Conservation (phyloP, 2,329 filamentous ascomycete genomes). For the Aspergillus floridensis region DNA sequence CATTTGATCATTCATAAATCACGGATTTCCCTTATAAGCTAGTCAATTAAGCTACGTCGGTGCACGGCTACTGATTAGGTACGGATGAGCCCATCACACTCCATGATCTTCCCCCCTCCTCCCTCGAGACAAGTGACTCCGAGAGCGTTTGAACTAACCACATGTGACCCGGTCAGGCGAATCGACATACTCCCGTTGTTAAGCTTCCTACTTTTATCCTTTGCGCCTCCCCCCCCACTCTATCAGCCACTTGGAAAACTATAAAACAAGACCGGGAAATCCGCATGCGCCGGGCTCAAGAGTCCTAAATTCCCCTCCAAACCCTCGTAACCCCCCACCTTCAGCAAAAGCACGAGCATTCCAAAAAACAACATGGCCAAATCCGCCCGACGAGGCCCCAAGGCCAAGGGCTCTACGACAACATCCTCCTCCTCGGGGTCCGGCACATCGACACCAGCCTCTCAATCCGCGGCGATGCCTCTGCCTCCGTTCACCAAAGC, state of each 20-base stretch:
- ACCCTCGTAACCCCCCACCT: not conserved
- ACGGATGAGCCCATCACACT: not conserved
- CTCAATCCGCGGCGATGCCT: slow-evolving; percentile 28
- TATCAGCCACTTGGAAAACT: not conserved
- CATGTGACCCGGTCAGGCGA: slow-evolving; percentile 23
- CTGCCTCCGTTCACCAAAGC: slow-evolving; percentile 68
- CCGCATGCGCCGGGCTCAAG: not conserved
- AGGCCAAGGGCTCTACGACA: slow-evolving; percentile 27
- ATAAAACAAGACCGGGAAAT: not conserved
- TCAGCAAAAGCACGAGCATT: not conserved
- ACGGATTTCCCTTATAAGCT: not conserved
- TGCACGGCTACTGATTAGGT: not conserved
- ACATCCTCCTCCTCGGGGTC: slow-evolving; percentile 24
- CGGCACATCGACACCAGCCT: slow-evolving; percentile 34
- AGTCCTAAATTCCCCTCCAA: not conserved
- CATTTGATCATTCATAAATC: not conserved
- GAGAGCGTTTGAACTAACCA: slow-evolving; percentile 10
- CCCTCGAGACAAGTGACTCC: not conserved
- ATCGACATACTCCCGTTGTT: slow-evolving; percentile 10
- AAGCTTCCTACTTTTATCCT: slow-evolving; percentile 4
- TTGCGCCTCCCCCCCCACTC: not conserved
- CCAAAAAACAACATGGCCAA: slow-evolving; percentile 29
- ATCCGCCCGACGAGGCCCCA: slow-evolving; percentile 30
- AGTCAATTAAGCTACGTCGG: not conserved
- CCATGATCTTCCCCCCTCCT: not conserved